Base-by-base conservation (phyloP, 129 eudicot species). In the Arctium minus region DNA sequence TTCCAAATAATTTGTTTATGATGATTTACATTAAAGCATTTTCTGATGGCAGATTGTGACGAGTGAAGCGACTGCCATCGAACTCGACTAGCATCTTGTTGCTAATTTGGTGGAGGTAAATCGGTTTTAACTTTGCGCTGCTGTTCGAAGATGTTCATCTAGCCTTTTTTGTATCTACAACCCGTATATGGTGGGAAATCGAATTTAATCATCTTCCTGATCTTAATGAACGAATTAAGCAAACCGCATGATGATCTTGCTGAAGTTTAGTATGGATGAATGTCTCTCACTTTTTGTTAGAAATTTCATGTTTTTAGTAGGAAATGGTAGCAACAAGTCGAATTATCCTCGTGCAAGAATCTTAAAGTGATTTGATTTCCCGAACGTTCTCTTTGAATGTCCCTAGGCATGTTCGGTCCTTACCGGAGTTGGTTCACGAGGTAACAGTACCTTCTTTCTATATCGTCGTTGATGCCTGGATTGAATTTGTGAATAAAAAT, bases 21-120 rank as follows among this genome's bases (percentile, higher is more conserved):
- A 64, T 75, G 31, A 18, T 62, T 65, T 35, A 82, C 77, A 48
- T 44, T 1, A n/a, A 37, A 6, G 30, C 17, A 33, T 74, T 88
- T 81, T 85, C 31, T 75, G 62, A 38, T 82, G 80, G 22, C 94
- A 90, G 94, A 90, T 92, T 91, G 97, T 90, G 80, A 86, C 85
- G 80, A 90, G 75, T 38, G 93, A 87, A 62, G 85, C 72, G 72
- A 73, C 77, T 37, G 27, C 89, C n/a, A n/a, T 83, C n/a, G 92
- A 82, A 30, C 85, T 73, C 69, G 97, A 89, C 85, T 88, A 90
- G 85, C 68, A 62, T 73, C 72, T 40, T 50, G 38, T 72, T 29
- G 31, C 33, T 62, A 10, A 36, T 75, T 72, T 40, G 36, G 84
- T 27, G 75, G 79, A 76, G 70, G 64, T 68, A 79, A 60, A 37